Evolutionary conservation across 2,329 filamentous ascomycete species (phyloP).

Genomic region (Trichoderma sp.): DNA sequence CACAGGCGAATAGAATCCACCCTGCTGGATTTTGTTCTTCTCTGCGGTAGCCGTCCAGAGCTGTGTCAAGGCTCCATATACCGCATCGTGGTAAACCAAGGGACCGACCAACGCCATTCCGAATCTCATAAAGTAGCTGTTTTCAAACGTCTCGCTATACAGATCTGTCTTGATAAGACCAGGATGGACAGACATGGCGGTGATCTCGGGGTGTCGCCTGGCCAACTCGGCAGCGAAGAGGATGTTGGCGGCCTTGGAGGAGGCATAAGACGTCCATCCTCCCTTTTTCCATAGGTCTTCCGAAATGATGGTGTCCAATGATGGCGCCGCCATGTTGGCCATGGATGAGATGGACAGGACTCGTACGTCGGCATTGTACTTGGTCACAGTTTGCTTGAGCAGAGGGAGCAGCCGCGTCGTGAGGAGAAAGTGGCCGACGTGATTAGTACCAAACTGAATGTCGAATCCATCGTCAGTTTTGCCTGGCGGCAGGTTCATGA

Average conservation of each 20-base stretch:
- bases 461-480: slow-evolving; percentile 51
- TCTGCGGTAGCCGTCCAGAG: slow-evolving; percentile 1
- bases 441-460: slow-evolving; percentile 51
- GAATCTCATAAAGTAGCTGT: slow-evolving; percentile 1
- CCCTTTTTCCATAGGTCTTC: slow-evolving; percentile 35
- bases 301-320: slow-evolving; percentile 35
- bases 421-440: slow-evolving; percentile 31
- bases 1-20: slow-evolving; percentile 4
- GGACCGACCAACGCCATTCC: not conserved
- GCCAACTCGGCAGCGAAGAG: slow-evolving; percentile 49
- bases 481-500: slow-evolving; percentile 42
- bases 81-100: not conserved
- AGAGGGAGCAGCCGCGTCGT: slow-evolving; percentile 11
- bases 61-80: slow-evolving; percentile 15
- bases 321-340: slow-evolving; percentile 33
- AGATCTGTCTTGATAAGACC: slow-evolving; percentile 43
- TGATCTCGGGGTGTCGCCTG: slow-evolving; percentile 45
- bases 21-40: slow-evolving; percentile 6
- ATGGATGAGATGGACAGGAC: slow-evolving; percentile 35
- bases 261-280: slow-evolving; percentile 50
- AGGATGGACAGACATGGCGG: slow-evolving; percentile 51
- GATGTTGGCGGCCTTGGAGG: slow-evolving; percentile 54
- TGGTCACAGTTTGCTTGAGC: not conserved
- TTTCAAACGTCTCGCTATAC: not conserved
- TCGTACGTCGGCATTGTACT: slow-evolving; percentile 27